Evolutionary conservation across 352 stramenopile genomes (phyloP), one percentile per base, ranked within the genome.

Genomic region (Thraustochytrium striatum): DNA sequence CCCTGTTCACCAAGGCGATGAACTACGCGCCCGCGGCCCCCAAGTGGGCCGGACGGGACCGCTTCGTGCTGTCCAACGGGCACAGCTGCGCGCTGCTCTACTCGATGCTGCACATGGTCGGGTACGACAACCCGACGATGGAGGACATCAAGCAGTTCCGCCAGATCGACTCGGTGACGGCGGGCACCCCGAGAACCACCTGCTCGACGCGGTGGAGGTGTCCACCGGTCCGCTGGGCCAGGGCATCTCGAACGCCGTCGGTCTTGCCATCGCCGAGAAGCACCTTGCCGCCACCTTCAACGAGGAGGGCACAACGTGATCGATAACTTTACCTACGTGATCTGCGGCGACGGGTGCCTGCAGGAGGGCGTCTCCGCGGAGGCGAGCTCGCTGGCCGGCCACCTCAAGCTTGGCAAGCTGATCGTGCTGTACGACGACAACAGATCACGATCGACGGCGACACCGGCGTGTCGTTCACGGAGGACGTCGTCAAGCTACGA

Each of bases 391-490:
- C 88, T 99, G 36, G 96, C 95, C 11, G 96, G 96, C 35, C 96
- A 99, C 85, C 88, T 98, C 50, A 94, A 95, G 32, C 88, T 99
- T 3, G 95, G 95, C 84, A 98, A 98, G 86, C 88, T 99, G 68
- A 99, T 99, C 85, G 94, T 99, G 57, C 86, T 99, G 13, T 99
- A 99, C 87, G 96, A 99, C 84, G 96, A 99, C 87, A 99, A 99
- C 87, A 97, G 81, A 99, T 99, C 87, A 98, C 96, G 33, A 99
- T 99, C 87, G 96, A 99, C 86, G 96, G 96, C 82, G 82, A 89
- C 84, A 99, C 96, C 21, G 87, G 92, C 65, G 82, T 99, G 47
- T 95, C 90, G 78, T 99, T 99, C 87, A 98, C n/a, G n/a, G n/a
- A n/a, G 47, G n/a, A 69, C 58, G 25, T 41, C 33, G 58, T 41